Evolutionary conservation across 2,329 filamentous ascomycete species (phyloP), one percentile per base, ranked within the genome.

Genomic region (Teratosphaeria epicoccoides): DNA sequence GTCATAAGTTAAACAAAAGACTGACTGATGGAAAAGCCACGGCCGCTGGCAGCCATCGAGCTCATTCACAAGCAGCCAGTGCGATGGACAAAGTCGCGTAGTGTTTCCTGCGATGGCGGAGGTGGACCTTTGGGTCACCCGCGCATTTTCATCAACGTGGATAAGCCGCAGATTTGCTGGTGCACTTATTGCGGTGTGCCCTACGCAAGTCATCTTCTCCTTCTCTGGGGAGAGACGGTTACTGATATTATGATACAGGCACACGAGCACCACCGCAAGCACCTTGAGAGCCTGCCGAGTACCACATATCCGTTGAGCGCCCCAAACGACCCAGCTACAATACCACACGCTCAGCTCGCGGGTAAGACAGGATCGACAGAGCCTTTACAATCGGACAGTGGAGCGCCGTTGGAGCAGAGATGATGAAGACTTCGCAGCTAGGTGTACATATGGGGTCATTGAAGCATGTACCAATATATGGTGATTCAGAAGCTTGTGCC

Each of bases 31-130:
- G 14, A 25, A 54, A 56, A 97, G 93, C 93, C 93, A 58, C 86
- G 85, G 74, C 86, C 93, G 25, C 78, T 83, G 66, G 85, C 93
- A 26, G 93, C 93, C 56, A 98, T 98, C 66, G 88, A 94, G 61
- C 81, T 98, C 69, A 90, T 97, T 66, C 93, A 98, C 78, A 84
- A 90, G 76, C 86, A 96, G 72, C 91, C 90, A 20, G 93, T 98
- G 29, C 80, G 82, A 70, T 98, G 93, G 91, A 87, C 84, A 54
- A 84, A 95, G 68, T 80, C 87, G 57, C 81, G 83, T 55, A 72
- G 87, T 47, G 91, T 94, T 49, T 83, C 83, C 44, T 98, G 93
- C 68, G 90, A 97, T 65, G 93, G 93, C 53, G 93, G 91, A 53
- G 90, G 90, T 60, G 93, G 91, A 45, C 85, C 90, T 26, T 75